These are phyloP conservation scores for Globisporangium splendens DNA, from an alignment of 352 stramenopile species.

Conservation along the genomic window DNA sequence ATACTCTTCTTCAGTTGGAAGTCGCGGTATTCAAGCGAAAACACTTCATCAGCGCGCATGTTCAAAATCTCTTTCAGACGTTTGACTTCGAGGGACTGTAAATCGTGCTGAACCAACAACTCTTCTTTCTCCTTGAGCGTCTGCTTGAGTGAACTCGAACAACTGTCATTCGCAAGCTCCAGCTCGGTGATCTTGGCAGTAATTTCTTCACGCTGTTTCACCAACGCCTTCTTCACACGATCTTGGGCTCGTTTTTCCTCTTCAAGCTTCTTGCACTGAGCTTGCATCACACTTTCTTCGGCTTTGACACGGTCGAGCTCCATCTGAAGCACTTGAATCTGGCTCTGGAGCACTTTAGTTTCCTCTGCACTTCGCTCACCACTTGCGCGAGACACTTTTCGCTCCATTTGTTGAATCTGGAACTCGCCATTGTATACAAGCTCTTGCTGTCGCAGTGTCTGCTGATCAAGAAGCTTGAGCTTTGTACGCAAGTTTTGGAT, in stretches of 20 bases:
- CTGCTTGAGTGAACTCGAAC: slow-evolving; percentile 76
- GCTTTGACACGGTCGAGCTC: slow-evolving; percentile 87
- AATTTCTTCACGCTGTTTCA: slow-evolving; percentile 78
- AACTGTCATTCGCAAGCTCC: slow-evolving; percentile 90
- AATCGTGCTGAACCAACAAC: slow-evolving; percentile 90
- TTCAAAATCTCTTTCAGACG: slow-evolving; percentile 88
- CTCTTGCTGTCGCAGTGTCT: slow-evolving; percentile 90
- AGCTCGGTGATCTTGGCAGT: slow-evolving; percentile 84
- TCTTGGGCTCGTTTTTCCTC: slow-evolving; percentile 85
- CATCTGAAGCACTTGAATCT: slow-evolving; percentile 89
- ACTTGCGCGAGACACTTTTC: slow-evolving; percentile 91
- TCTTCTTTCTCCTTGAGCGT: slow-evolving; percentile 90
- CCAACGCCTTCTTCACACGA: slow-evolving; percentile 70
- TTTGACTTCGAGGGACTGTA: slow-evolving; percentile 93
- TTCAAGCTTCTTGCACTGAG: slow-evolving; percentile 91
- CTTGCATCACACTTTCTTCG: slow-evolving; percentile 84
- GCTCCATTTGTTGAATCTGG: slow-evolving; percentile 96
- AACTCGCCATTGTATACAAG: slow-evolving; percentile 96
- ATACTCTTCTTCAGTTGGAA: slow-evolving; percentile 93
- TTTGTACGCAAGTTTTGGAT: slow-evolving; percentile 89
- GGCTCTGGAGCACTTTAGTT: slow-evolving; percentile 87
- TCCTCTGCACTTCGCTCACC: slow-evolving; percentile 94
- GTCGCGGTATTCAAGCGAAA: slow-evolving; percentile 92
- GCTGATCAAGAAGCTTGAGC: slow-evolving; percentile 88
- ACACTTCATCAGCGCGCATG: slow-evolving; percentile 88